Conservation (phyloP, 129 eudicot species). For the Artemisia annua region DNA sequence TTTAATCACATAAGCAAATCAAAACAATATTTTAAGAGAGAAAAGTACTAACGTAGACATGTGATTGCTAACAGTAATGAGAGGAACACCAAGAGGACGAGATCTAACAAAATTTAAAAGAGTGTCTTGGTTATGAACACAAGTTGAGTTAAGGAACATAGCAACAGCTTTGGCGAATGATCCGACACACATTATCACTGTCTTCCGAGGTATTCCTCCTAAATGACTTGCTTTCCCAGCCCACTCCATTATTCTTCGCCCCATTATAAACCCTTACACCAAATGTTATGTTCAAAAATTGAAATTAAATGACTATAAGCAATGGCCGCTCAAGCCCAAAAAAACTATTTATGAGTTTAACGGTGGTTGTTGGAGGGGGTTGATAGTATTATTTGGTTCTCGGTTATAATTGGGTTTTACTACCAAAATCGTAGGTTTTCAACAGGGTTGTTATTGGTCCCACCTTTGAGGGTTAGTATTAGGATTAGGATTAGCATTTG, state of each 20-base stretch:
- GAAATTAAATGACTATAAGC: no score
- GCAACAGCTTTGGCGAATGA: constrained; percentile 74
- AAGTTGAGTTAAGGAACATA: constrained; percentile 59
- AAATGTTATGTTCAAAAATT: no score
- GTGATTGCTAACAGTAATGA: constrained; percentile 94
- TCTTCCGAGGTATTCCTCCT: constrained; percentile 71
- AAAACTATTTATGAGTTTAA: no score
- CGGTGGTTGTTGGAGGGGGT: no score
- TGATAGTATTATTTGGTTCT: no score
- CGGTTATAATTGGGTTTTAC: no score
- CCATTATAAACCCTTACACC: neutral
- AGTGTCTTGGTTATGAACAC: constrained; percentile 72
- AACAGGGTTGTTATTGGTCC: no score
- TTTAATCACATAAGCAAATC: neutral
- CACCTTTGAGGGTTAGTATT: no score
- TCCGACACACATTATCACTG: constrained; percentile 63
- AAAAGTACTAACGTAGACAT: constrained; percentile 86
- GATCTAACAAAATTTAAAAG: constrained; percentile 70
- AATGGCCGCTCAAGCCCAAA: no score
- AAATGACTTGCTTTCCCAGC: constrained; percentile 69
- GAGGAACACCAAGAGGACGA: constrained; percentile 86
- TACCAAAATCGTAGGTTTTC: no score
- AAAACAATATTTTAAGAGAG: neutral
- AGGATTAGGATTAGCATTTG: no score
- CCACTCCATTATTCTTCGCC: constrained; percentile 71